Conservation (phyloP, 257 asterid species). For the Solanum sitiens region DNA sequence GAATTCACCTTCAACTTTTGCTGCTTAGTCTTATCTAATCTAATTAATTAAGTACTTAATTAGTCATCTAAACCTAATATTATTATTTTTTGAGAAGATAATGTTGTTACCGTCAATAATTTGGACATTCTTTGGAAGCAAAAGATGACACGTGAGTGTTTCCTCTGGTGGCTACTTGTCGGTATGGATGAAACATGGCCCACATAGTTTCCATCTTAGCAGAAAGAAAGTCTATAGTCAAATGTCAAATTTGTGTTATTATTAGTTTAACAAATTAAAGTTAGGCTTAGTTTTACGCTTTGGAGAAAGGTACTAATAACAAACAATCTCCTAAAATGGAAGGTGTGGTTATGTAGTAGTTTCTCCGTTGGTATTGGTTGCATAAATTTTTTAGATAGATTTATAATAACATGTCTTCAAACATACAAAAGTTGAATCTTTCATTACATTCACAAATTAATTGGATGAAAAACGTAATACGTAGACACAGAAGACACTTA, state of each 20-base stretch:
- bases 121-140: neutral
- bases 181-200: conserved; percentile 25
- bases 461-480: neutral
- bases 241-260: neutral
- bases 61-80: neutral
- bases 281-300: conserved; percentile 18
- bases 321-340: neutral
- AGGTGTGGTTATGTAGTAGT: neutral
- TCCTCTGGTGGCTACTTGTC: conserved; percentile 36
- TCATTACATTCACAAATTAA: neutral
- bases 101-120: neutral
- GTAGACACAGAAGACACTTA: neutral
- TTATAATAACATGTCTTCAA: neutral
- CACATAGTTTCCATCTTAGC: conserved; percentile 1
- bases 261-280: conserved; percentile 2
- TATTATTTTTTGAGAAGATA: neutral
- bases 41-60: neutral
- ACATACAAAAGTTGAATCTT: neutral
- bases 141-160: conserved; percentile 21
- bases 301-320: neutral
- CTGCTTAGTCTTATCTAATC: neutral
- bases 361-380: conserved; percentile 4
- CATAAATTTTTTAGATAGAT: neutral
- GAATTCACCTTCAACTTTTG: neutral
- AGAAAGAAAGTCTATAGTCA: conserved; percentile 10